These are phyloP conservation scores for Lophium mytilinum DNA, from an alignment of 495 filamentous ascomycete genomes.

Conservation along the genomic window DNA sequence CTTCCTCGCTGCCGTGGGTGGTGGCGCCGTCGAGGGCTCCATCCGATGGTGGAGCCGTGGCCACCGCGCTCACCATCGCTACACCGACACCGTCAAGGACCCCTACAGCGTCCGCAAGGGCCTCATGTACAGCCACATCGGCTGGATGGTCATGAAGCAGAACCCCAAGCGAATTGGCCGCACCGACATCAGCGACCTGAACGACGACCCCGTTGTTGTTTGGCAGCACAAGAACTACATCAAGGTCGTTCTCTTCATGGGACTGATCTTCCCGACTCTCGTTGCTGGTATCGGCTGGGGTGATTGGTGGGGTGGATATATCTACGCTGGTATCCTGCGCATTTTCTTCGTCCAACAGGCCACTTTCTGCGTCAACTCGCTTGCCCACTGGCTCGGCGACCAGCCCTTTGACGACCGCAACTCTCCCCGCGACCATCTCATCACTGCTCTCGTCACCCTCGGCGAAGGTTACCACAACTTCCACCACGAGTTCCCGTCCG, in stretches of 20 bases:
- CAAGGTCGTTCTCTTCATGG: conserved; percentile 81
- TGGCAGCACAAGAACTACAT: conserved; percentile 95
- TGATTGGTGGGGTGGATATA: conserved; percentile 84
- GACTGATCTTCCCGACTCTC: conserved; percentile 71
- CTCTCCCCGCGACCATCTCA: conserved; percentile 90
- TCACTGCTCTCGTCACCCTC: conserved; percentile 91
- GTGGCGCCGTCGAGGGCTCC: conserved; percentile 92
- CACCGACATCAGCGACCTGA: conserved; percentile 93
- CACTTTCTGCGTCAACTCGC: conserved; percentile 98
- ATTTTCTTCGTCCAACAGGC: conserved; percentile 99
- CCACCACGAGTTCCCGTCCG: conserved; percentile 98
- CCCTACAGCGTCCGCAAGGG: conserved; percentile 99
- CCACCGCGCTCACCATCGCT: conserved; percentile 96
- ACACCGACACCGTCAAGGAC: conserved; percentile 98
- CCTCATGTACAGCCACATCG: conserved; percentile 89
- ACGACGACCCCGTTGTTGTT: conserved; percentile 87
- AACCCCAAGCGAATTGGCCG: conserved; percentile 57
- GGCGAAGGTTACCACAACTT: conserved; percentile 99
- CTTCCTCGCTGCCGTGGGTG: conserved; percentile 85
- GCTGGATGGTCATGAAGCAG: conserved; percentile 54
- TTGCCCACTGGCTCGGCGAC: conserved; percentile 98
- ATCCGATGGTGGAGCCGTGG: conserved; percentile 96
- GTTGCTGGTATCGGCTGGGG: conserved; percentile 82
- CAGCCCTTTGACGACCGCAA: conserved; percentile 99
- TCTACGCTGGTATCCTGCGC: conserved; percentile 91